Evolutionary conservation across 352 stramenopile species (phyloP).

Genomic region (Thalassiosira ordinaria): DNA sequence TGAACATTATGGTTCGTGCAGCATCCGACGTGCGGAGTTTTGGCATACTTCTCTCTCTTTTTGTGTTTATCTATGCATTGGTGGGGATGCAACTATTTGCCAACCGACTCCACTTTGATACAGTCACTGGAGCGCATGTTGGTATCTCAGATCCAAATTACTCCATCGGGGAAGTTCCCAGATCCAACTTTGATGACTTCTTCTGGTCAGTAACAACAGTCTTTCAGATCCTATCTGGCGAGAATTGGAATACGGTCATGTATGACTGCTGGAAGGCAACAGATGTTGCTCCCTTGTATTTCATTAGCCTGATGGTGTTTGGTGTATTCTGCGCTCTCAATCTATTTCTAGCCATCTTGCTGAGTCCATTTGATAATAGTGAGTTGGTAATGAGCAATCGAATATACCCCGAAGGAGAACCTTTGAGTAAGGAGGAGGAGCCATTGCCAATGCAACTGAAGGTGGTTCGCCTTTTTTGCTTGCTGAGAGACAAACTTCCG

Average conservation of each 20-base stretch:
- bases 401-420: constrained; percentile 33
- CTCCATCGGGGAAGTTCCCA: constrained; percentile 45
- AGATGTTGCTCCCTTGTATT: constrained; percentile 84
- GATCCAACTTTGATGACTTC: constrained; percentile 90
- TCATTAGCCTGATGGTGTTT: constrained; percentile 87
- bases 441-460: neutral
- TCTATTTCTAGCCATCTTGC: constrained; percentile 92
- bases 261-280: constrained; percentile 90
- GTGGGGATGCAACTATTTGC: constrained; percentile 93
- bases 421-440: neutral
- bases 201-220: constrained; percentile 88
- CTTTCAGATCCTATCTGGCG: constrained; percentile 93
- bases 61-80: constrained; percentile 94
- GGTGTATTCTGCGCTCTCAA: constrained; percentile 93
- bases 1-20: constrained; percentile 90
- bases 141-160: constrained; percentile 85
- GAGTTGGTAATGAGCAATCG: constrained; percentile 22
- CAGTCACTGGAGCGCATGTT: constrained; percentile 70
- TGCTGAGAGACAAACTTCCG: constrained; percentile 3
- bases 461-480: neutral
- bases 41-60: constrained; percentile 92
- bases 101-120: constrained; percentile 93
- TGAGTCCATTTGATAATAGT: constrained; percentile 89
- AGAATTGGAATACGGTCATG: constrained; percentile 95
- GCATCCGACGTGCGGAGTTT: constrained; percentile 95